Evolutionary conservation across 768 basidiomycete species (phyloP).

Genomic region (Sistotremastrum niveocremeum): DNA sequence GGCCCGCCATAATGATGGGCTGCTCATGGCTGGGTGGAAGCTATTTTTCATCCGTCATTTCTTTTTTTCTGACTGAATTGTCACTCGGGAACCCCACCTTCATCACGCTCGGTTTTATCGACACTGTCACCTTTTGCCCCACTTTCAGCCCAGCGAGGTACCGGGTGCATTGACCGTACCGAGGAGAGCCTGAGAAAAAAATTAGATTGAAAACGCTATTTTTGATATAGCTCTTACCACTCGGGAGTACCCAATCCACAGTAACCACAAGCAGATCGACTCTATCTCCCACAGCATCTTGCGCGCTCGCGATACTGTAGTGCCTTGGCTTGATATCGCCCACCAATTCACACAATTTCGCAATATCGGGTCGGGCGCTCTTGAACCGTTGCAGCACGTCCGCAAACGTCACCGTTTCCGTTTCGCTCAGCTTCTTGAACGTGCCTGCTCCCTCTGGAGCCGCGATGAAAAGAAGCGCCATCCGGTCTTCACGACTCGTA

Average conservation of each 20-base stretch:
- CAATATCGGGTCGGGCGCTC: slow-evolving; percentile 71
- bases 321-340: slow-evolving; percentile 96
- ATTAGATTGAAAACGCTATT: background rate
- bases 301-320: slow-evolving; percentile 94
- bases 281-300: slow-evolving; percentile 87
- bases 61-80: background rate
- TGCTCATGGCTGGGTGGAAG: slow-evolving; percentile 74
- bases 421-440: slow-evolving; percentile 93
- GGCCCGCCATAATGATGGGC: slow-evolving; percentile 96
- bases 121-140: slow-evolving; percentile 92
- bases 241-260: slow-evolving; percentile 83
- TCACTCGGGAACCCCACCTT: slow-evolving; percentile 41
- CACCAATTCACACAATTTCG: slow-evolving; percentile 74
- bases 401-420: slow-evolving; percentile 88
- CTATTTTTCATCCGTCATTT: slow-evolving; percentile 21
- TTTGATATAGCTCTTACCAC: slow-evolving; percentile 37
- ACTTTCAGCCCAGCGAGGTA: slow-evolving; percentile 75
- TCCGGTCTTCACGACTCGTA: slow-evolving; percentile 49
- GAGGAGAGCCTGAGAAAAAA: slow-evolving; percentile 39
- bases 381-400: slow-evolving; percentile 69
- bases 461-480: slow-evolving; percentile 83
- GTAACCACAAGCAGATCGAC: slow-evolving; percentile 94
- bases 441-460: slow-evolving; percentile 81
- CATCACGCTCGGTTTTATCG: slow-evolving; percentile 98
- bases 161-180: slow-evolving; percentile 92